Conservation (phyloP, 2,329 filamentous ascomycete genomes). For the Cladosporium sphaerospermum region DNA sequence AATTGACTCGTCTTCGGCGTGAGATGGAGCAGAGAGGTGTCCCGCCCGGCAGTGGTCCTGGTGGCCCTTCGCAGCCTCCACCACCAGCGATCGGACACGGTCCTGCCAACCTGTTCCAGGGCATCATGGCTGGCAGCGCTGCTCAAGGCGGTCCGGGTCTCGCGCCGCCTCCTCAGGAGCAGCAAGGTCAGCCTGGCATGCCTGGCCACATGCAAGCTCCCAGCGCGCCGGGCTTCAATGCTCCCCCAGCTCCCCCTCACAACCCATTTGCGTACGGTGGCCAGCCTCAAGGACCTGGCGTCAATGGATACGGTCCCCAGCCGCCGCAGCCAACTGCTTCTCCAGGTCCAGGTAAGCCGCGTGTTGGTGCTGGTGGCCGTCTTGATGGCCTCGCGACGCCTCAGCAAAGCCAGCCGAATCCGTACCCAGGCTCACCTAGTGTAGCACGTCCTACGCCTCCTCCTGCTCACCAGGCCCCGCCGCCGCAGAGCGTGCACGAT, state of each 20-base stretch:
- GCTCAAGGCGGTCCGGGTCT: conserved; percentile 80
- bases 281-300: conserved; percentile 53
- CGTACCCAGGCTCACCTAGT: conserved; percentile 85
- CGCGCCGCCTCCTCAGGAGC: conserved; percentile 58
- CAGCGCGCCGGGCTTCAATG: conserved; percentile 61
- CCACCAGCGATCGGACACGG: conserved; percentile 83
- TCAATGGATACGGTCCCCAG: conserved; percentile 73
- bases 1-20: conserved; percentile 76
- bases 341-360: conserved; percentile 73
- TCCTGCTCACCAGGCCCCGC: conserved; percentile 42
- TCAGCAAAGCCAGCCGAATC: conserved; percentile 81
- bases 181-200: conserved; percentile 51
- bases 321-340: conserved; percentile 79
- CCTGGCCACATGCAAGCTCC: conserved; percentile 64
- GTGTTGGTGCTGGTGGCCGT: conserved; percentile 40
- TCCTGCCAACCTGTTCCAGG: conserved; percentile 83
- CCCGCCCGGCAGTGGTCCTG: conserved; percentile 33
- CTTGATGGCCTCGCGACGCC: conserved; percentile 69
- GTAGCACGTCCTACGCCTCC: conserved; percentile 75
- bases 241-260: conserved; percentile 55
- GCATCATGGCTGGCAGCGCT: conserved; percentile 85
- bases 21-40: conserved; percentile 73
- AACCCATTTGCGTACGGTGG: conserved; percentile 57
- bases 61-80: conserved; percentile 73
- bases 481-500: conserved; percentile 30